Base-by-base conservation (phyloP, 2,329 filamentous ascomycete genomes). In the Hypoxylon sp. region DNA sequence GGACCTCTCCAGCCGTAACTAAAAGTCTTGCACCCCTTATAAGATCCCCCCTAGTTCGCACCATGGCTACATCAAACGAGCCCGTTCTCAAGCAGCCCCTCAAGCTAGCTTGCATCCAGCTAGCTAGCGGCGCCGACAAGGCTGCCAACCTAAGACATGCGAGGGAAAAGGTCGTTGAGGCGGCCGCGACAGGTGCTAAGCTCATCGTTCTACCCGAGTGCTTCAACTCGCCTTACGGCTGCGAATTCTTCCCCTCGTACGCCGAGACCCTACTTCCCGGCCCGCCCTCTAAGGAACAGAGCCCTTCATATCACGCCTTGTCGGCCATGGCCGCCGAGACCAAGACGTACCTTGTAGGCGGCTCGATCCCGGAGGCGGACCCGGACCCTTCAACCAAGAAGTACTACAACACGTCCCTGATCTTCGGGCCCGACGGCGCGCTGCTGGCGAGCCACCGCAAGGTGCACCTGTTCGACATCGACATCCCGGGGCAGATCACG, bases 171-270 rank as follows among this genome's bases (percentile, higher is more conserved):
- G 93, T 98, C 61, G 85, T 93, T 66, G 89, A 93, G 77, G 94
- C 95, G 4, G 90, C 93, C 22, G 78, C 82, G 24, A 81, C 81
- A 3, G 94, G 94, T 70, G 93, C 94, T 63, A 88, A 91, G 59
- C 88, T 99, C 62, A 89, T 98, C 68, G 93, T 98, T 32, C 87
- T 99, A 17, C 95, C 95, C 34, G 95, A 99, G 82, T 99, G 95
- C 84, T 99, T 99, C 88, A 99, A 99, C 83, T 96, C 92, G 43
- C 95, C 95, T 7, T 99, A 99, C 79, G 95, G 95, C 70, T 93
- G 89, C 69, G 78, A 93, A 74, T 94, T 90, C 83, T 99, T 99
- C 80, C 90, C 94, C 56, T 87, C 89, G 64, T 98, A 98, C 78
- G 94, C 95, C 70, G 95, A 99, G 79, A 90, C 88, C 1, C 88